A percentile compares a stretch with the other conserved stretches of the same genome.
phyloP scores from a whole-genome alignment of 2,329 filamentous ascomycete genomes.

The Emydomyces testavorans region DNA sequence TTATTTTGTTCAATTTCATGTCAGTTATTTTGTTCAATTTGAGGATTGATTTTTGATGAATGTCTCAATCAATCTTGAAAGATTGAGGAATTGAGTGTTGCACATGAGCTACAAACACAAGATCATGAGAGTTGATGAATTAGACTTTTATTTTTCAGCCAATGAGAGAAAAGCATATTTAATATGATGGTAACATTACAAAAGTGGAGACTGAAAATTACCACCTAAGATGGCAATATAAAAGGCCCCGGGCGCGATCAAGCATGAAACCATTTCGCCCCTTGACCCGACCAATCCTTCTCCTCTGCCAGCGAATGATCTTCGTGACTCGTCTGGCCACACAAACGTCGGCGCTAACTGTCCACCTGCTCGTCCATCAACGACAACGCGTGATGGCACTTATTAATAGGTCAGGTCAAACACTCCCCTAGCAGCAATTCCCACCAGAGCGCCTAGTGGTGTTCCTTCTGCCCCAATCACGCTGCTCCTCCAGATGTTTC shows the following conservation, averaged over 20 bases:
- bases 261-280: conserved; percentile 1
- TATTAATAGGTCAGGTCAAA: conserved; percentile 4
- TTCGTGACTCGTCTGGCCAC: not conserved
- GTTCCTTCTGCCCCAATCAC: conserved; percentile 8
- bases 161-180: too few species aligned
- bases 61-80: too few species aligned
- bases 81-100: too few species aligned
- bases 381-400: conserved; percentile 5
- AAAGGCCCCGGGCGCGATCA: not conserved
- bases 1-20: too few species aligned
- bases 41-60: too few species aligned
- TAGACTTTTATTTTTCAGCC: not conserved
- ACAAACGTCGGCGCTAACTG: not conserved
- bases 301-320: conserved; percentile 5
- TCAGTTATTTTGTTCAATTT: too few species aligned
- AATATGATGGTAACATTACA: too few species aligned
- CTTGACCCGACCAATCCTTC: not conserved
- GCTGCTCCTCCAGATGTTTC: not conserved
- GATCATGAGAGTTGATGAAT: not conserved
- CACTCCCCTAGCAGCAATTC: not conserved
- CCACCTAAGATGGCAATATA: not conserved
- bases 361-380: not conserved
- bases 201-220: not conserved
- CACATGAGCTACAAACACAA: too few species aligned
- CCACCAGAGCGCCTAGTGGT: conserved; percentile 4